Base-by-base conservation (phyloP, 2,329 filamentous ascomycete species). In the Trichoderma sp. region DNA sequence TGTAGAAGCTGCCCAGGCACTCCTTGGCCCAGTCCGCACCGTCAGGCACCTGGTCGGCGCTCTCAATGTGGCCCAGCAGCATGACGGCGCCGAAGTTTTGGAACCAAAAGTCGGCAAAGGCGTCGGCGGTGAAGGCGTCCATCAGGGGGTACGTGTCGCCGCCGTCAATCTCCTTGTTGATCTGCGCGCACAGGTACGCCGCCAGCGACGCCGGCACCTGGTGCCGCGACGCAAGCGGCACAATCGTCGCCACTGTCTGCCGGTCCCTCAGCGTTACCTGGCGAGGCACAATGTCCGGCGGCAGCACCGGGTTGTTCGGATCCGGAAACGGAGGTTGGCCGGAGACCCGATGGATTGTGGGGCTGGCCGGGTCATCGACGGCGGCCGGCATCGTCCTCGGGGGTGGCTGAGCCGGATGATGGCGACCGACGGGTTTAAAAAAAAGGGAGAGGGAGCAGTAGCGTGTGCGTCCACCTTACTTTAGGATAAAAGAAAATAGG, bases 131-230 rank as follows among this genome's bases (percentile, higher is more conserved):
- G 77, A 96, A 86, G 19, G 88, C 82, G 60, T 93, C 88, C 71
- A 89, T 86, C 90, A 96, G 94, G 24, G 93, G 92, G 76, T 96
- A 96, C 1, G 93, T 96, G 76, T 96, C 92, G 64, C 93, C 93
- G 76, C 92, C 91, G 73, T 95, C 91, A 72, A 97, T 95, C 77
- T 96, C 93, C 77, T 91, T 90, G 76, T 93, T 94, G 71, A 96
- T 84, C 78, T 95, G 90, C 73, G 92, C 90, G 71, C 86, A 90
- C 54, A 97, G 85, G 73, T 96, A 95, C 45, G 83, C 83, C 43
- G 94, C 81, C 65, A 97, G 81, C 7, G 89, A 88, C 45, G 82
- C 80, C 2, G 93, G 93, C n/a, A 96, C 88, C 73, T 93, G 86
- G 64, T 87, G 81, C 19, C 86, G 85, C n/a, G 90, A 90, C 19